These are phyloP conservation scores for Solanum peruvianum DNA, from an alignment of 257 asterid species.

Conservation along the genomic window DNA sequence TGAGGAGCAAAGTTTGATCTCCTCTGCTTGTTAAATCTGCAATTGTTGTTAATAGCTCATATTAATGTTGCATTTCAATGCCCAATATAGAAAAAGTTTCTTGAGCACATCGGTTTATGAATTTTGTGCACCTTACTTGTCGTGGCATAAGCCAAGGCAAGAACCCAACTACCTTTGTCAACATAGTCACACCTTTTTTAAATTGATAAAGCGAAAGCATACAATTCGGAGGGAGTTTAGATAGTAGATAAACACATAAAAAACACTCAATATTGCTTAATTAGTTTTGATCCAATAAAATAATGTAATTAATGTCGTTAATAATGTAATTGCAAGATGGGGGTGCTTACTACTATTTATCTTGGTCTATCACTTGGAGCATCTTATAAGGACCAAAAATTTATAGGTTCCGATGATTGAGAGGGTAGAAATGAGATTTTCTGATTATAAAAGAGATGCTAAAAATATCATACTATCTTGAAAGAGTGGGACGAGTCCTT, in stretches of 20 bases:
- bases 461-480: neutral
- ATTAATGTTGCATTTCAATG: neutral
- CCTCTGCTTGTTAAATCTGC: neutral
- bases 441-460: neutral
- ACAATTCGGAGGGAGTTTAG: neutral
- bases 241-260: neutral
- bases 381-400: neutral
- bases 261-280: neutral
- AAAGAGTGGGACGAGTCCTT: neutral
- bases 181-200: neutral
- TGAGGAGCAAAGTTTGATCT: neutral
- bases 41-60: neutral
- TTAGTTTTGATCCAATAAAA: neutral
- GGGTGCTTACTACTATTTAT: neutral
- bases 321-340: neutral
- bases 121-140: neutral
- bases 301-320: neutral
- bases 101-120: neutral
- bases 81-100: neutral
- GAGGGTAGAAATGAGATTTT: neutral
- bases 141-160: neutral
- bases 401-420: neutral
- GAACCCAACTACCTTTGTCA: neutral
- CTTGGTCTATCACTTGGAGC: neutral
- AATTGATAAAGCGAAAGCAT: neutral